phyloP scores from a whole-genome alignment of 257 asterid genomes.

The Ballota nigra region DNA sequence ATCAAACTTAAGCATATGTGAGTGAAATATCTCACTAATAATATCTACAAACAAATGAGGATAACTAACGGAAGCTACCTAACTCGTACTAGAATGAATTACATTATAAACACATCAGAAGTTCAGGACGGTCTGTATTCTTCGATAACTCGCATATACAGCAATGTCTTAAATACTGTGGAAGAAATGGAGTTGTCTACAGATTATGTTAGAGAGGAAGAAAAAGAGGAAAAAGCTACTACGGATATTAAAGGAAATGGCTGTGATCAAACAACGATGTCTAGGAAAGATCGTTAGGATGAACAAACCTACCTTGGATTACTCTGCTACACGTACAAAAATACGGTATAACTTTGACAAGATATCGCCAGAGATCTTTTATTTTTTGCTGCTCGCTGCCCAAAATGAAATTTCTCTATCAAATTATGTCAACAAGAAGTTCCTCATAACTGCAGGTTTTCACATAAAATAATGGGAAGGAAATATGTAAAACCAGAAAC shows the following conservation, averaged over 20 bases:
- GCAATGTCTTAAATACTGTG: slow-evolving; percentile 9
- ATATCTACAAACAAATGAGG: slow-evolving; percentile 27
- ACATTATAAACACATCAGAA: neutral
- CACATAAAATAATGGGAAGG: slow-evolving; percentile 2
- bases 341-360: slow-evolving; percentile 3
- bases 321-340: slow-evolving; percentile 26
- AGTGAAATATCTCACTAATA: slow-evolving; percentile 15
- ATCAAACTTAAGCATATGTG: neutral
- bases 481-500: neutral
- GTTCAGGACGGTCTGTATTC: neutral
- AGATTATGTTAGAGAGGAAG: slow-evolving; percentile 8
- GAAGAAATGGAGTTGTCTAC: slow-evolving; percentile 6
- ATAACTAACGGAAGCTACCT: slow-evolving; percentile 9
- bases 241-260: neutral
- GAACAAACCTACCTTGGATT: slow-evolving; percentile 21
- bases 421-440: slow-evolving; percentile 13
- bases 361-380: slow-evolving; percentile 3
- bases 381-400: slow-evolving; percentile 10
- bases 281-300: neutral
- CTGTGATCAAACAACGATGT: neutral
- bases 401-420: neutral
- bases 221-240: neutral
- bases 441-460: slow-evolving; percentile 12
- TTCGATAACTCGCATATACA: slow-evolving; percentile 12
- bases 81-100: slow-evolving; percentile 21